Evolutionary conservation across 2,329 filamentous ascomycete species (phyloP).

Genomic region (Dactylonectria estremocensis): DNA sequence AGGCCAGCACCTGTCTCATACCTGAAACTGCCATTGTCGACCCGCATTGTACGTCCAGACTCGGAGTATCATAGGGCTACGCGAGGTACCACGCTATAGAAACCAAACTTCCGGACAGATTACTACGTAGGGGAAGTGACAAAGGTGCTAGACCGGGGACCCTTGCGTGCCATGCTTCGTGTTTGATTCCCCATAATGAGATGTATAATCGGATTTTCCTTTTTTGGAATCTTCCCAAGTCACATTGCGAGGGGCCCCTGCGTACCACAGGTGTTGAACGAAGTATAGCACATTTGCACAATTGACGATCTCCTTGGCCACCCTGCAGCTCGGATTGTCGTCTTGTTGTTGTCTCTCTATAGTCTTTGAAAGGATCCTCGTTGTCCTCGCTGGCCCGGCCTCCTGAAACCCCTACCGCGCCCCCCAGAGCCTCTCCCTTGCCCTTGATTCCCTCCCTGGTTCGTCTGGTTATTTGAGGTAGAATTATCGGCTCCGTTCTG

Average conservation of each 20-base stretch:
- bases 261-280: neutral
- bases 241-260: neutral
- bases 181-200: neutral
- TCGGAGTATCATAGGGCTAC: neutral
- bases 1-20: neutral
- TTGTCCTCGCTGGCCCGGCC: conserved; percentile 20
- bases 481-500: too few species aligned
- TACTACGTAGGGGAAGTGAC: neutral
- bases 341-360: neutral
- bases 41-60: neutral
- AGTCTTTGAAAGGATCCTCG: conserved; percentile 12
- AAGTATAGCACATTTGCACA: neutral
- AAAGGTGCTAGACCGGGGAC: neutral
- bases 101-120: neutral
- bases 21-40: neutral
- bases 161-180: neutral
- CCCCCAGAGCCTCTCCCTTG: neutral
- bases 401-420: neutral
- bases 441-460: conserved; percentile 13
- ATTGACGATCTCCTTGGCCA: neutral
- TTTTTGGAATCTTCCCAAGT: conserved; percentile 11
- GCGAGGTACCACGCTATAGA: neutral
- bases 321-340: neutral
- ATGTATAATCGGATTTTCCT: conserved; percentile 29
- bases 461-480: conserved; percentile 2